Conservation (phyloP, 345 rosid genomes). For the Hypericum perforatum region DNA sequence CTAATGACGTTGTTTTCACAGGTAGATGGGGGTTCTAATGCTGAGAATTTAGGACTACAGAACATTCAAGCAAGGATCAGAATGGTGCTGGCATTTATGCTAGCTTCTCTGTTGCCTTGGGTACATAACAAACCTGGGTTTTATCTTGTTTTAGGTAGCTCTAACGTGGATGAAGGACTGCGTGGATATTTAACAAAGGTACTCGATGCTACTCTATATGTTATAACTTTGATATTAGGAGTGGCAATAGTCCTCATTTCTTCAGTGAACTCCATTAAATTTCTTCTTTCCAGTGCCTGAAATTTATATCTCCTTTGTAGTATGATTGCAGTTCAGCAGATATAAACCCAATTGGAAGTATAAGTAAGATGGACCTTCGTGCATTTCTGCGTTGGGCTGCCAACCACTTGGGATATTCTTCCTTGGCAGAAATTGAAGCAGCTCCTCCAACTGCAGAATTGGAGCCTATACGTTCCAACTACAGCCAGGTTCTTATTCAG, state of each 20-base stretch:
- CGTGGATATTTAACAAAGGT: conserved; percentile 97
- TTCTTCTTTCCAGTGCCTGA: not conserved
- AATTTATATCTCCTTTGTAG: conserved; percentile 29
- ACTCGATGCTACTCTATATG: not conserved
- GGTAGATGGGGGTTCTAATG: conserved; percentile 90
- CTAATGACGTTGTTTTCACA: conserved; percentile 15
- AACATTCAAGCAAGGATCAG: conserved; percentile 94
- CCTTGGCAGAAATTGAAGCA: conserved; percentile 82
- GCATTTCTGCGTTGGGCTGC: conserved; percentile 90
- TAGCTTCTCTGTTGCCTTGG: conserved; percentile 96
- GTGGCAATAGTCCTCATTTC: too few species aligned
- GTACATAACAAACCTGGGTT: conserved; percentile 80
- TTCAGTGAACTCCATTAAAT: not conserved
- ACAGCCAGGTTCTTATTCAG: conserved; percentile 48
- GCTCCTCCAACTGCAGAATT: conserved; percentile 98
- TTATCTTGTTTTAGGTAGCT: conserved; percentile 93
- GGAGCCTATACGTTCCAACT: conserved; percentile 86
- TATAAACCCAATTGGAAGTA: conserved; percentile 93
- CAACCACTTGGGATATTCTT: conserved; percentile 64
- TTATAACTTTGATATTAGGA: too few species aligned
- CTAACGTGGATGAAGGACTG: conserved; percentile 88
- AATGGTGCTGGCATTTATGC: conserved; percentile 88
- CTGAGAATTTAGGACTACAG: conserved; percentile 79
- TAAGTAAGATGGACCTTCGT: conserved; percentile 81
- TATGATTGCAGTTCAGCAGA: conserved; percentile 96